Evolutionary conservation across 169 alveolate genomes (phyloP), one percentile per base, ranked within the genome.

Genomic region (Cryptosporidium muris): DNA sequence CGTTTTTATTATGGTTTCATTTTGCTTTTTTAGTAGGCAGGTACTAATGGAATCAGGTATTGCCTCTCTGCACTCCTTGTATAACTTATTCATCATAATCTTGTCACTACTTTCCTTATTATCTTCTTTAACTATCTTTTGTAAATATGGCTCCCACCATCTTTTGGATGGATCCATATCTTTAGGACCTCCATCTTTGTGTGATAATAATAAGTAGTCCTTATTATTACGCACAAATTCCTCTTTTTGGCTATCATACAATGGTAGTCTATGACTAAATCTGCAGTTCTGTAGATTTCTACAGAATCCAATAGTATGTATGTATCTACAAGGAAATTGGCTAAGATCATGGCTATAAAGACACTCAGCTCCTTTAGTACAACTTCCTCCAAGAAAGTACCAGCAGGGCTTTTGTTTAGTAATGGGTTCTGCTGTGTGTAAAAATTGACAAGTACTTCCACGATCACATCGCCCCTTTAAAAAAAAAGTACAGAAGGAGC

Each of bases 131-230:
- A 74, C 16, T 4, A 74, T 62, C 43, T 74, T 74, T 14, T 74
- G 38, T 74, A 74, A 14, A 11, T 58, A 16, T 5, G 85, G 85
- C 45, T 54, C 38, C 85, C 85, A 74, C 85, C 85, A 74, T 68
- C 42, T 74, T 48, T 74, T 66, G 9, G 34, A 34, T 4, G 51
- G 11, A 37, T 58, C 58, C 14, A 74, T 16, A 8, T 58, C 68
- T 9, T 40, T 74, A 43, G 85, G 85, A 2, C 85, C 85, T 25
- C 85, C 85, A 14, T 74, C 62, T 14, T 60, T 53, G n/a, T 74
- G 85, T 16, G 85, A 68, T 3, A 74, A 63, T 4, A 74, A 51
- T 36, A 74, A 42, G 49, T 74, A 74, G 42, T 74, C 85, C 48
- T 74, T 74, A 42, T 74, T 74, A 14, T 74, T 68, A 58, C 85